Evolutionary conservation across 768 basidiomycete species (phyloP).

Genomic region (Amylocystis lapponica): DNA sequence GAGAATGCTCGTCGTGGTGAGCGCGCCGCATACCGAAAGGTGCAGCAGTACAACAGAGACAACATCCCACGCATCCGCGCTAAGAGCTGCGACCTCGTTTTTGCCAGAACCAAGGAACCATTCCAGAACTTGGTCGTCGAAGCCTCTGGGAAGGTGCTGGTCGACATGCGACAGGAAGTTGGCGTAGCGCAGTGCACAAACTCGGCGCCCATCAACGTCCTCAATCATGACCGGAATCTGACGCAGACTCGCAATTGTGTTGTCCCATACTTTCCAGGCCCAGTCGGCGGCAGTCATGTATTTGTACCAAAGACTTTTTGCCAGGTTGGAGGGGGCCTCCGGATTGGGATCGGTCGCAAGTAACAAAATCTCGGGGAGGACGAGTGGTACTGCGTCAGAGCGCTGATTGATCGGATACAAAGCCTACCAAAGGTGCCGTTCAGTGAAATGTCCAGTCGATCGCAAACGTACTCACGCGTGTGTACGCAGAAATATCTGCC

Average conservation of each 20-base stretch:
- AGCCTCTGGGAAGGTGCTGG: slow-evolving; percentile 66
- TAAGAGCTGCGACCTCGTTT: slow-evolving; percentile 54
- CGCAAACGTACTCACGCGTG: slow-evolving; percentile 43
- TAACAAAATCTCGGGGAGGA: slow-evolving; percentile 58
- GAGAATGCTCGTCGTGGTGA: slow-evolving; percentile 68
- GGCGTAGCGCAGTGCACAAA: slow-evolving; percentile 61
- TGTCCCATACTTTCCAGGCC: slow-evolving; percentile 85
- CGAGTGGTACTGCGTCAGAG: slow-evolving; percentile 29
- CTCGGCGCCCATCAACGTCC: slow-evolving; percentile 40
- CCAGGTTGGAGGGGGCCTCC: slow-evolving; percentile 64
- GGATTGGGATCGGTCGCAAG: slow-evolving; percentile 53
- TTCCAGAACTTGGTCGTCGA: slow-evolving; percentile 62
- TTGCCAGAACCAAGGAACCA: slow-evolving; percentile 72
- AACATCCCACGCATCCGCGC: slow-evolving; percentile 60
- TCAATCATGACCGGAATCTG: slow-evolving; percentile 55
- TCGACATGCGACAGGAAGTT: slow-evolving; percentile 69
- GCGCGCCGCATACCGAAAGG: slow-evolving; percentile 58
- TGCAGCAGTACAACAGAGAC: slow-evolving; percentile 57
- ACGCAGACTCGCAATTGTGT: slow-evolving; percentile 67
- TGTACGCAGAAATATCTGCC: slow-evolving; percentile 55
- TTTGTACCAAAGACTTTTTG: slow-evolving; percentile 78
- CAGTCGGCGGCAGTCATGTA: slow-evolving; percentile 68
- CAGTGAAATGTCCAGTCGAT: background rate
- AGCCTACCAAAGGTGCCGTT: slow-evolving; percentile 30
- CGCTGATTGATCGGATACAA: slow-evolving; percentile 33